Base-by-base conservation (phyloP, 805 yeast genomes). In the Yarrowia bubula region DNA sequence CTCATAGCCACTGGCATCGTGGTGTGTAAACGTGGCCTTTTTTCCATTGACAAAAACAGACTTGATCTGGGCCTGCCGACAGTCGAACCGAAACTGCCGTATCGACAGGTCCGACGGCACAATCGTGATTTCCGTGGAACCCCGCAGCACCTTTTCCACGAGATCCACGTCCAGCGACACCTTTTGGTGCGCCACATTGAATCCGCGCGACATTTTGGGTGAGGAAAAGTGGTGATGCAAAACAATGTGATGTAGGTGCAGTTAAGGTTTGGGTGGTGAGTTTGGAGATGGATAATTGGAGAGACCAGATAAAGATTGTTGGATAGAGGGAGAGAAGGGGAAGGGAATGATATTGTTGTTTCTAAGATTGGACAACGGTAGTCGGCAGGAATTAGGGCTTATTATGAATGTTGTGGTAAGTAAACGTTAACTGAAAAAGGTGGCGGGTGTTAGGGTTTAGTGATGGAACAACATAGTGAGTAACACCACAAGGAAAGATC, bases 181-280 rank as follows among this genome's bases (percentile, higher is more conserved):
- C 69, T 88, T 83, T 75, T 93, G 98, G 74, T 92, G 96, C 4
- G 93, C 92, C 22, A 93, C 83, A 70, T 83, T 86, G 74, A 89
- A 85, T 51, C 78, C 77, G 2, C 77, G 47, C 17, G 55, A 48
- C 55, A 58, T 58, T 41, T 6, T 38, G 13, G 5, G 43, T 17
- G 44, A 17, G 22, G n/a, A 10, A 22, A 10, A 43, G 53, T 31
- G 55, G 48, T 28, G 48, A 44, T 44, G 47, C 14, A 44, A 3
- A 8, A 14, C 14, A 13, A 44, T 5, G 17, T 44, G 47, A 31
- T 22, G 28, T 22, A 22, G 28, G 28, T 22, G 28, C 4, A 3
- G 28, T 22, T 44, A 44, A 44, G 48, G 48, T 44, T 43, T 43
- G 47, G 32, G 17, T 28, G 15, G 17, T 17, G 22, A 28, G 48